Evolutionary conservation across 2,329 filamentous ascomycete species (phyloP), one percentile per base, ranked within the genome.

Genomic region (Mollisia scopiformis): DNA sequence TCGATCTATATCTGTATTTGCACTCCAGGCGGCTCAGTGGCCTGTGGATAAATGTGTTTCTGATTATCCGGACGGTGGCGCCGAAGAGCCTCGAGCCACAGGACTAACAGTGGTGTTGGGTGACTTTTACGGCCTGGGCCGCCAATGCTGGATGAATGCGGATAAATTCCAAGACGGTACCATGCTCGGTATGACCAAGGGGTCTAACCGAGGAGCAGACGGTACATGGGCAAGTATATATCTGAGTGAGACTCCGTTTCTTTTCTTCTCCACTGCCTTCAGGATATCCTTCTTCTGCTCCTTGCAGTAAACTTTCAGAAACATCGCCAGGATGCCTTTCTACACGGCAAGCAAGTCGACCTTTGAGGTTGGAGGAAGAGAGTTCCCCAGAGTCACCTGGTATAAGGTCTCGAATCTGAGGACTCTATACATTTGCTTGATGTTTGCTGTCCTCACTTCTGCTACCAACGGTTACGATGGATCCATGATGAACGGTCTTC

Each of bases 331-430:
- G 10, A 66, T 63, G 64, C 61, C 58, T 57, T 65, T 69, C 53
- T 65, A 69, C 49, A 65, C 65, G 37, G 49, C 65, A 21, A 62
- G 66, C 3, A 71, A 73, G 52, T 10, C 55, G 14, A 71, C 70
- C 25, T 73, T 73, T 50, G 67, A 72, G 65, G 59, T 73, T 11
- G 71, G 64, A 23, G 71, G 71, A 10, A 60, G 62, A 43, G 67
- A 71, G 63, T 73, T 73, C 57, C 67, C 70, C 33, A 67, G 71
- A 19, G 63, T 86, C 56, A 71, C 78, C 66, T 85, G 83, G 83
- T 80, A 69, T 52, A 80, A 77, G 65, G 81, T 85, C 28, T 79
- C 82, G n/a, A 82, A 82, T 47, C 76, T 86, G 68, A 76, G 83
- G 69, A 80, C 81, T 74, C 76, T 86, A 8, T 85, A 85, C 75